A percentile compares a stretch with the other conserved stretches of the same genome.
These are phyloP conservation scores for Discostella stelligera DNA, from an alignment of 352 stramenopile genomes.

Conservation along the genomic window DNA sequence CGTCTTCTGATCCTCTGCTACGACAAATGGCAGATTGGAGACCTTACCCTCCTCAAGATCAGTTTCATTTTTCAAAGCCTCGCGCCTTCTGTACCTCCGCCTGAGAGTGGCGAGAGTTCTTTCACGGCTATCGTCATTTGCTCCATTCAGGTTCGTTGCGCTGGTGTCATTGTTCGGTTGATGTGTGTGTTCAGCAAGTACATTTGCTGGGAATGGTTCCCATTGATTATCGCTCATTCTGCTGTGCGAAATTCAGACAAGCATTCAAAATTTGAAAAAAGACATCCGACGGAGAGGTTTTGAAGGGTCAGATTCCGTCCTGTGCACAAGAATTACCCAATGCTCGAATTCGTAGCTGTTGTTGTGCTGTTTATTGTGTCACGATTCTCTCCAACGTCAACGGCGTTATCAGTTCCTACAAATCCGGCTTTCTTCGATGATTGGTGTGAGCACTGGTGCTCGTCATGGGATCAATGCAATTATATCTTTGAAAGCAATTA, in stretches of 20 bases:
- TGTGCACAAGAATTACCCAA: too few species aligned
- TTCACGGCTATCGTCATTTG: constrained; percentile 12
- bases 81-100: constrained; percentile 32
- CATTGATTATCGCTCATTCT: constrained; percentile 2
- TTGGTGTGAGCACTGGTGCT: constrained; percentile 44
- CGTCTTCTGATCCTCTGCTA: constrained; percentile 18
- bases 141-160: constrained; percentile 8
- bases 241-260: too few species aligned
- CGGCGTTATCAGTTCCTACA: constrained; percentile 15
- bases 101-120: constrained; percentile 21
- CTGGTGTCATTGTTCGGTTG: constrained; percentile 19
- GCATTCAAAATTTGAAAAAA: background rate
- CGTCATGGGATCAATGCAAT: constrained; percentile 34
- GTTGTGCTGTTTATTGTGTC: too few species aligned
- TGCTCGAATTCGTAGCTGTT: too few species aligned
- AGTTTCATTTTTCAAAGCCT: constrained; percentile 15
- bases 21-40: constrained; percentile 14
- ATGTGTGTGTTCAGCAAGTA: constrained; percentile 13
- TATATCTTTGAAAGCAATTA: constrained; percentile 34
- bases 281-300: background rate
- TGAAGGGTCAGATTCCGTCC: too few species aligned
- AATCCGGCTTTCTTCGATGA: constrained; percentile 32
- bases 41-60: constrained; percentile 29
- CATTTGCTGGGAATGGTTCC: constrained; percentile 48
- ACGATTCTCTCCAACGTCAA: too few species aligned